Conservation (phyloP, 2,329 filamentous ascomycete species). For the Penicillium sp. region DNA sequence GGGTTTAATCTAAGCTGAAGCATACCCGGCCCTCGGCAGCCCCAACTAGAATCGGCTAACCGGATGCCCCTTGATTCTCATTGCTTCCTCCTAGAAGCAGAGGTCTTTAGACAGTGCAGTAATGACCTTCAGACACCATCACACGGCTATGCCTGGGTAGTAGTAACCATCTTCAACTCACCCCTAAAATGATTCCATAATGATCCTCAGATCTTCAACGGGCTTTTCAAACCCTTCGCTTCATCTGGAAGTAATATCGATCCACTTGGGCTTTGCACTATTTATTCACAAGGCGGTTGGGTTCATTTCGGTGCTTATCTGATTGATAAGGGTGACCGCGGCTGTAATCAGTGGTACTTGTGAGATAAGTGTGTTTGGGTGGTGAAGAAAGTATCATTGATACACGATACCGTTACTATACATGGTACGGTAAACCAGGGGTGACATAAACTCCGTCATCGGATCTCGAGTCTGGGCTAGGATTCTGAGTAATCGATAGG, state of each 20-base stretch:
- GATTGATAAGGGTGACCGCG: slow-evolving; percentile 12
- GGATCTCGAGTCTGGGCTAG: slow-evolving; percentile 9
- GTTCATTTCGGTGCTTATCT: slow-evolving; percentile 9
- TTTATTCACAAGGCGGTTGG: too few relatives aligned
- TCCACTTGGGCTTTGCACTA: slow-evolving; percentile 5
- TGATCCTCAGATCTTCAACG: background rate
- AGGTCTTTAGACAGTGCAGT: background rate
- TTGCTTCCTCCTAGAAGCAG: too few relatives aligned
- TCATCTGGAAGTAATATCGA: too few relatives aligned
- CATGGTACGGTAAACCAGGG: background rate
- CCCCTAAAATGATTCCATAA: too few relatives aligned
- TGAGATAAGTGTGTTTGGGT: too few relatives aligned
- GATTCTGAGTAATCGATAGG: slow-evolving; percentile 8
- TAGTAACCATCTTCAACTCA: too few relatives aligned
- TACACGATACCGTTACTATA: background rate
- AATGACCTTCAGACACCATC: too few relatives aligned
- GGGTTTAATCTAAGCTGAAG: slow-evolving; percentile 11
- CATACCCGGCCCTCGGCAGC: slow-evolving; percentile 15
- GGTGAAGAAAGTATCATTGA: slow-evolving; percentile 4
- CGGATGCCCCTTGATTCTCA: background rate
- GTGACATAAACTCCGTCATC: slow-evolving; percentile 19
- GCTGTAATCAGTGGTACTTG: too few relatives aligned
- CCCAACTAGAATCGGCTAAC: slow-evolving; percentile 11
- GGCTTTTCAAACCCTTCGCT: slow-evolving; percentile 11
- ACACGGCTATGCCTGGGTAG: too few relatives aligned